These are phyloP conservation scores for Fusarium chuoi DNA, from an alignment of 2,329 filamentous ascomycete species.

Conservation along the genomic window DNA sequence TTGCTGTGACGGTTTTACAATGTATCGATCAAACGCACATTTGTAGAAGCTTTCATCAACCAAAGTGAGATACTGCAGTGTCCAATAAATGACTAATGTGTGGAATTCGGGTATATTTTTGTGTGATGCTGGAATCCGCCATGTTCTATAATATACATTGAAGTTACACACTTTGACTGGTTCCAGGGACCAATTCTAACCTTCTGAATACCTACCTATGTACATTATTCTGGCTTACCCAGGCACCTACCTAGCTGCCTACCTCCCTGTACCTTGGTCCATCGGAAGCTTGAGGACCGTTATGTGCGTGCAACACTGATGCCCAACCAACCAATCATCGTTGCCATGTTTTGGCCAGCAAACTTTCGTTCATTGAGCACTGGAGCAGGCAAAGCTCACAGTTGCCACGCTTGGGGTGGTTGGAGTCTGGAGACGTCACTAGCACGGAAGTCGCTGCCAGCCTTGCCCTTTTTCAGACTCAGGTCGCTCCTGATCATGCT, in stretches of 20 bases:
- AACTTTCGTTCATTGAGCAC: not conserved
- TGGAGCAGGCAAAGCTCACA: not conserved
- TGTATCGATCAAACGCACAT: not conserved
- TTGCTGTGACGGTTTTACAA: conserved; percentile 7
- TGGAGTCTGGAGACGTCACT: conserved; percentile 32
- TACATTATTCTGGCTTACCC: not conserved
- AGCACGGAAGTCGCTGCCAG: conserved; percentile 27
- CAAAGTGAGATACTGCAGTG: not conserved
- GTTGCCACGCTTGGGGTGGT: conserved; percentile 34
- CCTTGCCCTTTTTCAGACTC: conserved; percentile 30
- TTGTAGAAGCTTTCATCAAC: conserved; percentile 5
- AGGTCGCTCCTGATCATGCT: conserved; percentile 14
- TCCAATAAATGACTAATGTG: not conserved
- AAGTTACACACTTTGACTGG: not conserved
- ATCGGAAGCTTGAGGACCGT: not conserved
- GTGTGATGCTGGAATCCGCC: not conserved
- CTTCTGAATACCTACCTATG: conserved; percentile 1
- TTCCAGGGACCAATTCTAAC: not conserved
- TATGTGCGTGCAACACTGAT: not conserved
- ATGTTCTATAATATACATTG: not conserved
- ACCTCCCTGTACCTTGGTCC: not conserved
- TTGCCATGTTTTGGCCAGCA: conserved; percentile 7
- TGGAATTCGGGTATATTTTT: not conserved
- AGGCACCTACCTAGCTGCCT: not conserved
- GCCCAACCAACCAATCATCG: conserved; percentile 14